Evolutionary conservation across 2,329 filamentous ascomycete genomes (phyloP), one percentile per base, ranked within the genome.

Genomic region (Penicillium glabrum): DNA sequence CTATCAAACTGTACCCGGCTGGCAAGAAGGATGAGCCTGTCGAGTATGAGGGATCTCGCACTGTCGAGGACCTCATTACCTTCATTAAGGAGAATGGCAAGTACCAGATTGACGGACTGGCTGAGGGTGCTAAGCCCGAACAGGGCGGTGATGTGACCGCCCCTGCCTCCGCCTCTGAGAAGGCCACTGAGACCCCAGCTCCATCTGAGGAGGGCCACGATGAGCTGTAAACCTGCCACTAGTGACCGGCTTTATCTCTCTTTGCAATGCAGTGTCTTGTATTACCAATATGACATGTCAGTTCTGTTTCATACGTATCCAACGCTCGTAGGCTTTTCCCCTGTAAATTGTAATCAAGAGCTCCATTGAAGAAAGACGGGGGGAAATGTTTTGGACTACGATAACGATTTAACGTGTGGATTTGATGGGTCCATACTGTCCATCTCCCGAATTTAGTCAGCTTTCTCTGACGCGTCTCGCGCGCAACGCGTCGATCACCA

Each of bases 71-170:
- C 75, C 86, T 99, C 59, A 88, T 90, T 71, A 84, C 88, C 70
- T 99, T 99, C 82, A 85, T 99, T 77, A 88, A 91, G 79, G 92
- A 97, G 83, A 96, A 95, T 77, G 95, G 95, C 78, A 95, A 92
- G 79, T 85, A 96, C 84, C 87, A 89, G 78, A 86, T 90, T 63
- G 86, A 88, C 68, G 86, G 88, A 61, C 77, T 81, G 54, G 79
- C 82, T 65, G 77, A 80, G 67, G 83, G 83, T 65, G 75, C 77
- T 35, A 82, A 84, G 67, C 82, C 87, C 73, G 78, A 76, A 63
- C 77, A 79, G 51, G 75, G 63, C 26, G 69, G 57, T 41, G 71
- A 72, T 55, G 68, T 65, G 26, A 62, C 65, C 24, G 59, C 61
- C 8, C 48, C 65, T 26, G 58, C 57, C 19, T 57, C 61, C 2